A percentile compares a stretch with the other conserved stretches of the same genome.
Evolutionary conservation across 371 early-diverging fungal genomes (phyloP).

Genomic region (Funneliformis caledonium): DNA sequence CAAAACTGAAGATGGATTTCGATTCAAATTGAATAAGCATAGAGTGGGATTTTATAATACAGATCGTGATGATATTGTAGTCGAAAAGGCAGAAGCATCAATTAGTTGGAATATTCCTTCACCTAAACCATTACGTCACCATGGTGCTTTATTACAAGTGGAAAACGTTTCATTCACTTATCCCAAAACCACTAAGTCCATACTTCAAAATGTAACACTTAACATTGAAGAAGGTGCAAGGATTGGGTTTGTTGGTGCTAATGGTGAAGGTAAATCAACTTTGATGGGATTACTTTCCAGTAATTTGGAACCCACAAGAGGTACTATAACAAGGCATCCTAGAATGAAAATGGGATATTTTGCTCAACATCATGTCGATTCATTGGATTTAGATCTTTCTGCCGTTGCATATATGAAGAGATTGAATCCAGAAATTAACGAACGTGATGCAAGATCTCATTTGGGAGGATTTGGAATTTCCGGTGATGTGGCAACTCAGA

Average conservation of each 20-base stretch:
- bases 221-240: slow-evolving; percentile 63
- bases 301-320: slow-evolving; percentile 57
- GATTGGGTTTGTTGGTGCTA: slow-evolving; percentile 76
- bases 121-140: slow-evolving; percentile 62
- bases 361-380: slow-evolving; percentile 79
- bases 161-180: slow-evolving; percentile 69
- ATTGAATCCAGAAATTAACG: slow-evolving; percentile 53
- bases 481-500: slow-evolving; percentile 59
- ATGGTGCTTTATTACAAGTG: slow-evolving; percentile 66
- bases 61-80: slow-evolving; percentile 57
- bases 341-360: slow-evolving; percentile 75
- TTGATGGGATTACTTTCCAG: slow-evolving; percentile 75
- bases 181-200: slow-evolving; percentile 44
- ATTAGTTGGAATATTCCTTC: slow-evolving; percentile 60
- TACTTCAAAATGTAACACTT: slow-evolving; percentile 63
- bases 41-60: slow-evolving; percentile 59
- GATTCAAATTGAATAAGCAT: slow-evolving; percentile 67
- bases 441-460: slow-evolving; percentile 66
- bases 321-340: slow-evolving; percentile 63
- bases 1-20: slow-evolving; percentile 66
- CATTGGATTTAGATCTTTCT: slow-evolving; percentile 57
- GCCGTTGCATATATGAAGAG: slow-evolving; percentile 57
- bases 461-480: slow-evolving; percentile 71
- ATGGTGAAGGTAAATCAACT: slow-evolving; percentile 87
- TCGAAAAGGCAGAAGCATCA: slow-evolving; percentile 61